phyloP scores from a whole-genome alignment of 371 early-diverging fungal species.

The Umbelopsis sp. region DNA sequence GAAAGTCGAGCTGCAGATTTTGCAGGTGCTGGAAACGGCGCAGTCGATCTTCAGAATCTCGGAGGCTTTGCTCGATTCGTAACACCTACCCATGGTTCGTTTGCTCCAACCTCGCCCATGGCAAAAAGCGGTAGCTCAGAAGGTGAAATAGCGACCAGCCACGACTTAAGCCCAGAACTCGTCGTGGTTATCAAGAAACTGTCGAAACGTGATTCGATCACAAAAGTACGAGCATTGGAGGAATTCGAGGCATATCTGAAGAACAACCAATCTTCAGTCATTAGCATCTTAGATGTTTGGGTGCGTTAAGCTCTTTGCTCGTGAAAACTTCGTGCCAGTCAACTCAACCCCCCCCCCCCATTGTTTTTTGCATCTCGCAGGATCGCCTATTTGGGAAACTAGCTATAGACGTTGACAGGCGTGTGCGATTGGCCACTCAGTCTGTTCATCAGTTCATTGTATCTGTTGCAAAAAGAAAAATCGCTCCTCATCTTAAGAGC shows the following conservation, averaged over 20 bases:
- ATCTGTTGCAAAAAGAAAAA: slow-evolving; percentile 54
- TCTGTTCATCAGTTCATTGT: slow-evolving; percentile 59
- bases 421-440: slow-evolving; percentile 59
- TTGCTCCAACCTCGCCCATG: slow-evolving; percentile 24
- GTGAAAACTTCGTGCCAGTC: too few relatives aligned
- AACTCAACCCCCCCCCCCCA: too few relatives aligned
- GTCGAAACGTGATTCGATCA: slow-evolving; percentile 66
- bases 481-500: slow-evolving; percentile 66
- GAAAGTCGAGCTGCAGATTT: slow-evolving; percentile 76
- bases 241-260: slow-evolving; percentile 61
- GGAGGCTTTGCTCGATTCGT: slow-evolving; percentile 73
- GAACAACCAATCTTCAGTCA: slow-evolving; percentile 36
- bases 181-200: slow-evolving; percentile 65
- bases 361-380: slow-evolving; percentile 29
- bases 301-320: slow-evolving; percentile 23
- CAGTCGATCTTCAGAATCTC: slow-evolving; percentile 53
- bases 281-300: slow-evolving; percentile 38
- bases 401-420: slow-evolving; percentile 66
- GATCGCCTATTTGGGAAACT: slow-evolving; percentile 56
- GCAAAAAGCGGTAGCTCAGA: slow-evolving; percentile 27
- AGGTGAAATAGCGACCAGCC: slow-evolving; percentile 24
- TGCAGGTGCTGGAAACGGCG: slow-evolving; percentile 43
- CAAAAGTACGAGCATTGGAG: slow-evolving; percentile 73
- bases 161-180: slow-evolving; percentile 55
- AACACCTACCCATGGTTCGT: slow-evolving; percentile 32